Conservation (phyloP, 164 flowering plant genomes). For the Vitis rupestris region DNA sequence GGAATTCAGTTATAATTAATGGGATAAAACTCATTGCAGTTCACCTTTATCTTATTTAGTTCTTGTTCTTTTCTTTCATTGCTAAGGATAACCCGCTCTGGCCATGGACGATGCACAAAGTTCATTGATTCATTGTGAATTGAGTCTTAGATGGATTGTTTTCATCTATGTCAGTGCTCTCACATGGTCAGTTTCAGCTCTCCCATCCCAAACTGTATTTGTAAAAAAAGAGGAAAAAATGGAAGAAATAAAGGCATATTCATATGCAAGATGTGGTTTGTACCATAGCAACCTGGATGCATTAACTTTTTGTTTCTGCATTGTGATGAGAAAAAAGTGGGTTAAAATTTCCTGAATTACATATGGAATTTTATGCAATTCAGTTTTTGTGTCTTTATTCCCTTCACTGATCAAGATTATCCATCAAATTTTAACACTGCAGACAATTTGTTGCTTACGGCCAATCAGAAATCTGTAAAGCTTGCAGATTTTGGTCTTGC, state of each 20-base stretch:
- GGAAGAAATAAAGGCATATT: no score
- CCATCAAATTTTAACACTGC: conserved; percentile 24
- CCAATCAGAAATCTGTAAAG: conserved; percentile 76
- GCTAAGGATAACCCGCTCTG: no score
- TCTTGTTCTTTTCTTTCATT: no score
- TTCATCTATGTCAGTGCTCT: no score
- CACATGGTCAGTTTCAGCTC: no score
- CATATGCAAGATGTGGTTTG: no score
- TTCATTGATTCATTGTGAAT: no score
- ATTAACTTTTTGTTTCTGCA: not conserved
- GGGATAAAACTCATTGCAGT: not conserved
- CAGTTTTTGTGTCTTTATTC: not conserved
- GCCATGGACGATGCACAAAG: no score
- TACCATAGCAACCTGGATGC: not conserved
- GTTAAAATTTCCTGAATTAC: not conserved
- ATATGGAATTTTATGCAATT: not conserved
- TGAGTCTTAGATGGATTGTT: no score
- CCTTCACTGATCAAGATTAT: conserved; percentile 2
- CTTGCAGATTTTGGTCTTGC: conserved; percentile 99
- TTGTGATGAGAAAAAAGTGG: not conserved
- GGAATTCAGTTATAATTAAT: not conserved
- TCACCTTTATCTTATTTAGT: not conserved
- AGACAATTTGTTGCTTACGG: conserved; percentile 93
- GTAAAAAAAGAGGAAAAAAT: no score
- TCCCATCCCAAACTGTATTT: no score